Base-by-base conservation (phyloP, 1,284 basidiomycete species). In the Tilletiopsis washingtonensis region DNA sequence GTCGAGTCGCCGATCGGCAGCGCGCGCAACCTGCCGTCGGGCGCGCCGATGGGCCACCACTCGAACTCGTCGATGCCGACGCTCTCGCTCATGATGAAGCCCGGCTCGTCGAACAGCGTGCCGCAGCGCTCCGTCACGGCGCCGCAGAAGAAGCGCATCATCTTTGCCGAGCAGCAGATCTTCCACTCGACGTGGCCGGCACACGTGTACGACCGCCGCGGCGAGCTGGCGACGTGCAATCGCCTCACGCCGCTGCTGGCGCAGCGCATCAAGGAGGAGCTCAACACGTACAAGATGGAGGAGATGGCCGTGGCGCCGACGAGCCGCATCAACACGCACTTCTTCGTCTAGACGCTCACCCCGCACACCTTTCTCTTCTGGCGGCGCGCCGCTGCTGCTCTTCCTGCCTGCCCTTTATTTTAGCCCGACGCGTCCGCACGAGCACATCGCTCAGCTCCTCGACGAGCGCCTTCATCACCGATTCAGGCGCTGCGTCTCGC, bases 191-290 rank as follows among this genome's bases (percentile, higher is more conserved):
- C 93, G 5, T 97, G 96, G 79, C 84, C 89, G 39, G 77, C 88
- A 9, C 79, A 80, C 38, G 84, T 91, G 49, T 98, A 98, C 75
- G 93, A 98, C 75, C 80, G 93, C 47, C 79, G 91, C 57, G 91
- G 88, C 64, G 93, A 96, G 75, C 89, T 89, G 24, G 91, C 91
- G 41, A 97, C 93, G 19, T 96, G 91, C 83, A 96, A 91, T 77
- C 81, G 88, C 27, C 77, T 98, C 64, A 98, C 93, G 45, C 93
- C 93, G 40, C 83, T 86, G 55, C 78, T 97, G 64, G 93, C 93
- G 40, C 88, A 94, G 78, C 80, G 85, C 59, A 96, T 96, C 76
- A 96, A 96, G 79, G 88, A 91, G 76, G 67, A 67, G 55, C 56
- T 67, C 51, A 67, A 94, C 76, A 89, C 88, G 55, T 94, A 86